Conservation (phyloP, 345 rosid species). For the Luvunga scandens region DNA sequence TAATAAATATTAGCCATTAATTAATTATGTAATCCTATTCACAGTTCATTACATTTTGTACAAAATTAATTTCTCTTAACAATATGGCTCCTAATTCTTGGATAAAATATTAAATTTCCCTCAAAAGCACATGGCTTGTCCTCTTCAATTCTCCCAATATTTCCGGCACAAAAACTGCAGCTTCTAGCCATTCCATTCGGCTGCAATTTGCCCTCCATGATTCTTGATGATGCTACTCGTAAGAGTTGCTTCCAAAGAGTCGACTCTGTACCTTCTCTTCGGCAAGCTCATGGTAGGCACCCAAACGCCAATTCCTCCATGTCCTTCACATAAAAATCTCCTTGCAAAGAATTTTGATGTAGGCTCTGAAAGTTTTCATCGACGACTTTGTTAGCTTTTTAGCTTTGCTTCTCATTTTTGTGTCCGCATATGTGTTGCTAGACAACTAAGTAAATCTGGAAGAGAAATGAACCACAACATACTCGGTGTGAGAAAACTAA, state of each 20-base stretch:
- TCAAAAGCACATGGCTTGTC: conserved; percentile 38
- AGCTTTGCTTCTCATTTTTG: conserved; percentile 15
- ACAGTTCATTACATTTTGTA: background rate
- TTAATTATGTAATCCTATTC: background rate
- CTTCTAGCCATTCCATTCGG: conserved; percentile 27
- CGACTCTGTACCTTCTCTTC: background rate
- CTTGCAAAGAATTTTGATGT: conserved; percentile 12
- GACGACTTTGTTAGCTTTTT: conserved; percentile 4
- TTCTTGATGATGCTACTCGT: background rate
- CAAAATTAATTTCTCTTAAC: conserved; percentile 2
- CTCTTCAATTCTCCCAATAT: conserved; percentile 52
- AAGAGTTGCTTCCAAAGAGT: background rate
- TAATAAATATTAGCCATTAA: too few species aligned
- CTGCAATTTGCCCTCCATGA: background rate
- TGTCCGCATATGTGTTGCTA: background rate
- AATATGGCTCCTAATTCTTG: conserved; percentile 13
- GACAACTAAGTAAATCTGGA: background rate
- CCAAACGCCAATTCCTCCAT: background rate
- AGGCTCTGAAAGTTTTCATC: background rate
- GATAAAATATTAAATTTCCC: background rate
- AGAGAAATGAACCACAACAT: background rate
- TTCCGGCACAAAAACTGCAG: conserved; percentile 44
- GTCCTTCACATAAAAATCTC: conserved; percentile 14
- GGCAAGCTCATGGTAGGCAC: background rate
- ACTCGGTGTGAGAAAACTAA: too few species aligned